Evolutionary conservation across 306 rosid species (phyloP).

Genomic region (Ceratonia siliqua): DNA sequence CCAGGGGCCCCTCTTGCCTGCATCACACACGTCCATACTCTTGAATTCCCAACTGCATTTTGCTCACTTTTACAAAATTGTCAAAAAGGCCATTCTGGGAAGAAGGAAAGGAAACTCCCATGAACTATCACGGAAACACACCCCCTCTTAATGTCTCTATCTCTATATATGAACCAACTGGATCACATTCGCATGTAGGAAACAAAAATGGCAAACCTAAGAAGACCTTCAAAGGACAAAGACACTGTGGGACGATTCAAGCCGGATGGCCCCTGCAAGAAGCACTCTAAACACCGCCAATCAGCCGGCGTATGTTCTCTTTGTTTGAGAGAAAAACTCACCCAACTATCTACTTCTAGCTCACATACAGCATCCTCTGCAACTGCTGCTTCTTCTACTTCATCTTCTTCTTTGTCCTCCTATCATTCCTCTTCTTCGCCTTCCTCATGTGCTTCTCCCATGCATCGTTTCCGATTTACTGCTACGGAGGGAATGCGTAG

Average conservation of each 20-base stretch:
- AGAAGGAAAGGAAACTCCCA: slow-evolving; percentile 47
- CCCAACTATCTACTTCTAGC: slow-evolving; percentile 30
- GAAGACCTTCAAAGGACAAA: slow-evolving; percentile 38
- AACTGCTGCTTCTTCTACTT: slow-evolving; percentile 24
- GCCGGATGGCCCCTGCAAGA: slow-evolving; percentile 49
- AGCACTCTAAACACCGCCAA: slow-evolving; percentile 80
- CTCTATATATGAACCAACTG: slow-evolving; percentile 35
- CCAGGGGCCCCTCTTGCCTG: slow-evolving; percentile 16
- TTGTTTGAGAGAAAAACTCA: slow-evolving; percentile 64
- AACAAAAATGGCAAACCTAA: slow-evolving; percentile 38
- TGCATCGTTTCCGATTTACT: slow-evolving; percentile 9
- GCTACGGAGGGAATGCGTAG: not conserved
- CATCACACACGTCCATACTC: slow-evolving; percentile 47
- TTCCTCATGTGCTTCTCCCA: slow-evolving; percentile 63
- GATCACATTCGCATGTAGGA: not conserved
- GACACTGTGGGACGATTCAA: slow-evolving; percentile 35
- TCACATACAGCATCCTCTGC: slow-evolving; percentile 7
- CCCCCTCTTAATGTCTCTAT: not conserved
- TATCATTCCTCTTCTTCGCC: slow-evolving; percentile 50
- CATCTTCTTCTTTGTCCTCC: slow-evolving; percentile 55
- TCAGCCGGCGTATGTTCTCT: slow-evolving; percentile 85
- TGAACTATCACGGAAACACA: slow-evolving; percentile 49
- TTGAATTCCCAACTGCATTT: slow-evolving; percentile 24
- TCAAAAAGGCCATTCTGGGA: slow-evolving; percentile 54
- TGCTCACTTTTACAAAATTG: slow-evolving; percentile 41